A percentile compares a stretch with the other conserved stretches of the same genome.
Evolutionary conservation across 495 filamentous ascomycete species (phyloP).

Genomic region (Talaromyces adpressus): DNA sequence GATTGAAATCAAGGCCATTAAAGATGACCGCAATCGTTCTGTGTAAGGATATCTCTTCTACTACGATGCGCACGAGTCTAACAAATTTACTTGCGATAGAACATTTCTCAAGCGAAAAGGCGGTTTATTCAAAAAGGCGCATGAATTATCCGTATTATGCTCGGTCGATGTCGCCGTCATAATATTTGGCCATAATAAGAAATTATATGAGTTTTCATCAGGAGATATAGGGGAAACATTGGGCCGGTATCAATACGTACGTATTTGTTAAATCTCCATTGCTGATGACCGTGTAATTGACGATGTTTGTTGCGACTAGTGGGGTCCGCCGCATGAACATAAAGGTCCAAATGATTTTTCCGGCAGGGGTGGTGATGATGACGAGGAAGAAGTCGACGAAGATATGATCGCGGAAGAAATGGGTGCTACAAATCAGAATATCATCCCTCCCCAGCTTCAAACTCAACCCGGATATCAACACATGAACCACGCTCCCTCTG

Average conservation of each 20-base stretch:
- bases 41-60: slow-evolving; percentile 60
- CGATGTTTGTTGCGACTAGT: slow-evolving; percentile 41
- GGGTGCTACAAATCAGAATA: slow-evolving; percentile 43
- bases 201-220: slow-evolving; percentile 95
- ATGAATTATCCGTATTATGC: slow-evolving; percentile 95
- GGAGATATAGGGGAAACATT: slow-evolving; percentile 87
- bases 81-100: slow-evolving; percentile 36
- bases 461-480: slow-evolving; percentile 67
- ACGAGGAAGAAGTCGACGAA: slow-evolving; percentile 80
- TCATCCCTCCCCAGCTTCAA: slow-evolving; percentile 73
- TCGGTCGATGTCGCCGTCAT: slow-evolving; percentile 98
- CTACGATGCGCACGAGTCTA: background rate
- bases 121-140: slow-evolving; percentile 98
- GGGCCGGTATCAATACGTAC: slow-evolving; percentile 78
- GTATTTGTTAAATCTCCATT: slow-evolving; percentile 27
- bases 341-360: slow-evolving; percentile 92
- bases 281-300: slow-evolving; percentile 11
- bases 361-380: slow-evolving; percentile 73
- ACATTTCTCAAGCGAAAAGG: slow-evolving; percentile 98
- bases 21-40: slow-evolving; percentile 97
- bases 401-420: slow-evolving; percentile 57
- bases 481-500: slow-evolving; percentile 79
- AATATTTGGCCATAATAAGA: slow-evolving; percentile 97
- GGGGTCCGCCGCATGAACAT: slow-evolving; percentile 87
- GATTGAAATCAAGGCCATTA: slow-evolving; percentile 99